Conservation (phyloP, 768 basidiomycete genomes). For the Auriculariales sp. region DNA sequence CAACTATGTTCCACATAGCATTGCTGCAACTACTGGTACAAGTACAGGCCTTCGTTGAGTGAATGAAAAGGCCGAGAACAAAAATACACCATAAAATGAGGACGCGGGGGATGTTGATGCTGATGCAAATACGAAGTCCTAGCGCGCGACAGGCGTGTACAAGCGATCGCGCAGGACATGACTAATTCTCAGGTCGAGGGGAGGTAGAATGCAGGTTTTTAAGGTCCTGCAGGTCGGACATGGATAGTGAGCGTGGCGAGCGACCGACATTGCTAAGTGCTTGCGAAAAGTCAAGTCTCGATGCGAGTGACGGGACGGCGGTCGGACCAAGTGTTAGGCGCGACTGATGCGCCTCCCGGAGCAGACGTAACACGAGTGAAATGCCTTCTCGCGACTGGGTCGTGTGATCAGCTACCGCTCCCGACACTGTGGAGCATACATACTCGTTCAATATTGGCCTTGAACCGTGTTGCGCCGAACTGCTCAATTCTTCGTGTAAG, state of each 20-base stretch:
- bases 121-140: too few relatives aligned
- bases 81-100: too few relatives aligned
- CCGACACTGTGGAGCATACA: conserved; percentile 14
- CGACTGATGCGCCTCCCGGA: conserved; percentile 64
- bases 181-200: too few relatives aligned
- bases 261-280: not conserved
- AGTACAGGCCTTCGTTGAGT: too few relatives aligned
- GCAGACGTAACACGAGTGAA: conserved; percentile 58
- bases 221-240: not conserved
- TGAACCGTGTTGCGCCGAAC: conserved; percentile 73
- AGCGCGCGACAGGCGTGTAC: too few relatives aligned
- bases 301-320: not conserved
- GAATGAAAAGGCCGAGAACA: too few relatives aligned
- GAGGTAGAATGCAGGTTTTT: too few relatives aligned
- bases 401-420: too few relatives aligned
- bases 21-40: too few relatives aligned
- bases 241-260: not conserved
- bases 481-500: conserved; percentile 77
- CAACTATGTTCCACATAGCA: too few relatives aligned
- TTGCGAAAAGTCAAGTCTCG: not conserved
- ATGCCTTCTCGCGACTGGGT: conserved; percentile 82
- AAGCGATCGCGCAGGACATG: too few relatives aligned
- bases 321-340: conserved; percentile 27
- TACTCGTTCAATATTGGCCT: conserved; percentile 75
- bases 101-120: too few relatives aligned